Base-by-base conservation (phyloP, 306 rosid species). In the Dryas drummondii region DNA sequence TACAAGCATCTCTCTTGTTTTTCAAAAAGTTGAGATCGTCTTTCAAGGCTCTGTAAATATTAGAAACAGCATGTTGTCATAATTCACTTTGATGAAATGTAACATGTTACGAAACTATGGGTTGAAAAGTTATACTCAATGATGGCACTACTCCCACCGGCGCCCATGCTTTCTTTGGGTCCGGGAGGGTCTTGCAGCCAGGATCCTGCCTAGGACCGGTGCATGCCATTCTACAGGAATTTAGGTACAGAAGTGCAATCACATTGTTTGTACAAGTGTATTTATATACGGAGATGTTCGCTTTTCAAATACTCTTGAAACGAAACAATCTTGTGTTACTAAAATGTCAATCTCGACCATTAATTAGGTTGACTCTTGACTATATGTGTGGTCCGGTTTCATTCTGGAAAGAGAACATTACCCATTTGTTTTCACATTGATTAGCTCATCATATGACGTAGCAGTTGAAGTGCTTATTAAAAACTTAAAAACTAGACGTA, bases 11-110 rank as follows among this genome's bases (percentile, higher is more conserved):
- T 56, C 5, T 4, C 22, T 13, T 5, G 45, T 77, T 46, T 14
- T 11, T 37, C 50, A 13, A 1, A 66, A 49, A 50, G 59, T 26
- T 7, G 71, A 70, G 71, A 16, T 10, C 12, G 4, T n/a, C 50
- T 40, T 40, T 51, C 16, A 10, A 78, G 55, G 55, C 42, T 71
- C 2, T 58, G 82, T 78, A 71, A 69, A 73, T 82, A 49, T 69
- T 14, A 40, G 62, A 40, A 15, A 63, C 52, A 16, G 63, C 22
- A 46, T 27, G 42, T 57, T 70, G 84, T 66, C 65, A 55, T 55
- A 22, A 59, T 42, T 17, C 2, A 41, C 12, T 8, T 72, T 3
- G 15, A 66, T 44, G 53, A 71, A 71, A 19, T 13, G 14, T 16
- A 12, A 7, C 42, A 19, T 41, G 48, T 6, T 26, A 54, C 26